Evolutionary conservation across 139 green algal species (phyloP), one percentile per base, ranked within the genome.

Genomic region (Tetratostichococcus sp.): DNA sequence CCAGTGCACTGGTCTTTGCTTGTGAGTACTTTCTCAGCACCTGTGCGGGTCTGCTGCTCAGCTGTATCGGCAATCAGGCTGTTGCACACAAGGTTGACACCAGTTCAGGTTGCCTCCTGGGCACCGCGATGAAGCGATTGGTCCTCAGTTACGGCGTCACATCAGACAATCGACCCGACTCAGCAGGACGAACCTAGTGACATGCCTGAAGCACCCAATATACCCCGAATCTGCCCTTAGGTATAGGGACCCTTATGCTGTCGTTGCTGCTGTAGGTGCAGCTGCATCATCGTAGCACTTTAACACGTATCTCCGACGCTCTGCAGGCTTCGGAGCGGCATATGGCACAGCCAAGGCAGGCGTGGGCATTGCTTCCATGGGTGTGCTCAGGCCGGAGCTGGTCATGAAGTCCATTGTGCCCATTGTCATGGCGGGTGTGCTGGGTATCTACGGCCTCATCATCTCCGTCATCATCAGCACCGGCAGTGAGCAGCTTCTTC

Each of bases 371-470:
- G 96, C 96, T 2, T 96, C 93, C 65, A 99, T 99, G 96, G 96
- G 96, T 78, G 96, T 99, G 19, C 97, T 99, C 94, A 86, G 96
- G 34, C 96, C 96, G 6, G 96, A 99, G 86, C 89, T 99, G 76
- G 96, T 99, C 34, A 99, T 99, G 96, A 99, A 99, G 90, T 97
- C 92, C 70, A 98, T 99, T 75, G 89, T 99, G 19, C 96, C 96
- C 30, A 91, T 99, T 57, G 93, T 99, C 82, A 98, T 99, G 96
- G 96, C 96, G 75, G 96, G 96, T 90, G 91, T 99, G 77, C 88
- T 99, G 58, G 96, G 96, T 78, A 99, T 99, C 79, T 99, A 99
- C 86, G 96, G 96, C 65, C 93, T 99, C 19, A 99, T 99, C 83
- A 98, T 99, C 81, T 94, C 96, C 34, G 96, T 99, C 67, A 97